Evolutionary conservation across 202 grass and related monocot genomes (phyloP), one percentile per base, ranked within the genome.

Genomic region (Schoenoplectus triqueter): DNA sequence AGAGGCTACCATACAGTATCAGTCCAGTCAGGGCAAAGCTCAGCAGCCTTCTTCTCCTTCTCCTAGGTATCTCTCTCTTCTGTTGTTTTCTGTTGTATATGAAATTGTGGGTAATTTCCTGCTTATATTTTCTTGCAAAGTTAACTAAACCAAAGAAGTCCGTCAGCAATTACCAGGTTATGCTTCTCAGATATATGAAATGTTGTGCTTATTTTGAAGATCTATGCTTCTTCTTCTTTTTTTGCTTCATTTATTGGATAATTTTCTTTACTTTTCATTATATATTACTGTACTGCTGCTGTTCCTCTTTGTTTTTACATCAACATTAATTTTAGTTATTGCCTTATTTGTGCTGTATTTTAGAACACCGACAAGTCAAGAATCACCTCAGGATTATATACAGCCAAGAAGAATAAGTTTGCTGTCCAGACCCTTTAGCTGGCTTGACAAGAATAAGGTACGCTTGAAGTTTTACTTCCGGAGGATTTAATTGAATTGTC

Each of bases 391-490:
- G 80, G 93, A 90, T 67, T 87, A 45, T 69, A 7, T 83, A 82
- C 93, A 92, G 64, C 87, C 93, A 65, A 92, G 87, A 96, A 99
- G 86, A 92, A 90, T 94, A 87, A 94, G 87, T 80, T 90, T 96
- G 90, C 90, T 99, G 67, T 81, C 97, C 42, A 92, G 91, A 78
- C 95, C 95, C 86, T 92, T 94, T 13, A 68, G 90, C 59, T 94
- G 97, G 90, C 92, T 90, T 78, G 93, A 99, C 39, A 99, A 87
- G 89, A 96, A 94, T 54, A 99, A 99, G 96, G 96, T 99, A 88
- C 49, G 44, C 69, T 89, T 10, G 59, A 18, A 45, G 14, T 61
- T 1, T 79, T 57, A 18, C 31, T 61, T 59, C 14, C 39, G 1
- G 51, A 18, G 54, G 39, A 79, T 79, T 60, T 78, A 78, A 41